Evolutionary conservation across 495 filamentous ascomycete species (phyloP), one percentile per base, ranked within the genome.

Genomic region (Penicillium herquei): DNA sequence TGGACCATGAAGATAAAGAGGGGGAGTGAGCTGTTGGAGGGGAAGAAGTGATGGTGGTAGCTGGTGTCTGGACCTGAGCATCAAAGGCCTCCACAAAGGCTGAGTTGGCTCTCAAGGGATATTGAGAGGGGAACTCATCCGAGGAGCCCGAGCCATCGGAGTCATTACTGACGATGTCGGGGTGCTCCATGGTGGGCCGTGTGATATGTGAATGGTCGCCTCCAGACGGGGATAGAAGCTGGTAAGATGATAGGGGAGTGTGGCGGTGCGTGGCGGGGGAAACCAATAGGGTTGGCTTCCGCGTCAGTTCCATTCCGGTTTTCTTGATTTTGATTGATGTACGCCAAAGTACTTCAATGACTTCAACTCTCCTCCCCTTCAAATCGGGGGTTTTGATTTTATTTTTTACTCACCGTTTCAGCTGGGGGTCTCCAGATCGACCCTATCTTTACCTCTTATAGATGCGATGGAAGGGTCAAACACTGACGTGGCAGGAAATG

Each of bases 121-220:
- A 72, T 39, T 80, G 68, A 18, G 69, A 64, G 35, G 70, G 58
- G 56, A 70, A 81, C 39, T 88, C 86, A 54, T 82, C 82, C 17
- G 85, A 88, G 6, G 83, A 85, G 39, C 75, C 81, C 32, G 85
- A 87, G 55, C 77, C 83, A 39, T 84, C 85, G 21, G 85, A 88
- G 64, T 89, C 87, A 65, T 83, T 59, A 70, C 78, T 65, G 69
- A 70, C 49, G 72, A 74, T 62, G 64, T 78, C 79, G 46, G 84
- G 77, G 45, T 82, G 80, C 70, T 84, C 82, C 78, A 82, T 80
- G 64, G 69, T 68, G 65, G 52, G 40, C 55, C 60, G 59, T 57
- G 55, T 59, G 57, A 58, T 61, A 63, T 40, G 41, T 26, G 51
- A 56, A 57, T n/a, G 43, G 13, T 46, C 43, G 57, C 45, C 51